Evolutionary conservation across 2,329 filamentous ascomycete species (phyloP), one percentile per base, ranked within the genome.

Genomic region (Aspergillus pseudoviridinutans): DNA sequence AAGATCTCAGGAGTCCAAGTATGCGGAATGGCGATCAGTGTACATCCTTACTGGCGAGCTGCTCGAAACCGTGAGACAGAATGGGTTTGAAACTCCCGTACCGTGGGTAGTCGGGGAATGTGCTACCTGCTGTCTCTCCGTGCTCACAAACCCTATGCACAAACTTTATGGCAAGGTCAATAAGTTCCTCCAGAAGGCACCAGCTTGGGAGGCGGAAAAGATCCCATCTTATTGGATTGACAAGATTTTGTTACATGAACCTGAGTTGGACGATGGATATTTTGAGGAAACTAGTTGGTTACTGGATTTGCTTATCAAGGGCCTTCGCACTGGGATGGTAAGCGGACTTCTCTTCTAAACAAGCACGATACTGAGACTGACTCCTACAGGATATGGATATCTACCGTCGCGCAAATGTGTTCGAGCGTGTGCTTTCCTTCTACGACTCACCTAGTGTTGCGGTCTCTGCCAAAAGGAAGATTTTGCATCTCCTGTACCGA

Each of bases 91-190:
- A 7, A 76, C 76, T 3, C 82, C 88, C 1, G 78, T 95, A 3
- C 88, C 92, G 0, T 91, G 87, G 59, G 81, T 91, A 12, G 85
- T 91, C 5, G 83, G 87, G n/a, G 84, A 88, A 10, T 94, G 96
- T 66, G 87, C 91, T 7, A 81, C 83, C 50, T 85, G 86, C 62
- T 85, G 87, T 1, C 79, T 96, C 7, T 77, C 82, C 1, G 85
- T 96, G 17, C 76, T 96, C 49, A 83, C 81, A 24, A 87, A 91
- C 60, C 93, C 93, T 0, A 81, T 91, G 17, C 91, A 96, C 69
- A 85, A 84, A 59, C 83, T 97, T 41, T 97, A 96, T 71, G 84
- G 86, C 57, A 96, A 96, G 71, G 78, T 94, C 74, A 96, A 96
- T 77, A 80, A 82, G 5, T 97, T 92, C 71, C 83, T 97, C 38